These are phyloP conservation scores for Aureobasidium sp. DNA, from an alignment of 2,329 filamentous ascomycete genomes.

Conservation along the genomic window DNA sequence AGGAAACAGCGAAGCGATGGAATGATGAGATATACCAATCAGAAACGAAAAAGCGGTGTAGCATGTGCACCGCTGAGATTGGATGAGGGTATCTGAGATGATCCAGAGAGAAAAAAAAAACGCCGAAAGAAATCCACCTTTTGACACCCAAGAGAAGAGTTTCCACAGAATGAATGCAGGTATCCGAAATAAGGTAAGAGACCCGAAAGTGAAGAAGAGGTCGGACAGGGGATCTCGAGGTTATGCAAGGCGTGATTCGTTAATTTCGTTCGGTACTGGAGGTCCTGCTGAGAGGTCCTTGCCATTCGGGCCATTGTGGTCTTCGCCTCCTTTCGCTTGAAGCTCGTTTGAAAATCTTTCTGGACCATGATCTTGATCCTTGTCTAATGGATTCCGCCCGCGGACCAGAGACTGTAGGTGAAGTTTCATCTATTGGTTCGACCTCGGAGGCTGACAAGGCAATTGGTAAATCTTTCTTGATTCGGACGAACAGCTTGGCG, in stretches of 20 bases:
- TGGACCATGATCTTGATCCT: conserved; percentile 34
- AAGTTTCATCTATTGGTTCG: conserved; percentile 23
- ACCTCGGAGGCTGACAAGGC: conserved; percentile 26
- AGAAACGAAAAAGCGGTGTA: background rate
- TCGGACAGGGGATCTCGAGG: background rate
- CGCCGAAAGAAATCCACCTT: background rate
- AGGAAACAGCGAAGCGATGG: background rate
- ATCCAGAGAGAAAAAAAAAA: background rate
- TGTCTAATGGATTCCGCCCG: conserved; percentile 26
- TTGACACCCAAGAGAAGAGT: background rate
- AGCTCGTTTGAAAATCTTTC: conserved; percentile 38
- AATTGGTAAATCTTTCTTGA: conserved; percentile 52
- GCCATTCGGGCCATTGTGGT: conserved; percentile 19
- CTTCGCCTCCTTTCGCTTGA: conserved; percentile 35
- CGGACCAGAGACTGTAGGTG: conserved; percentile 24
- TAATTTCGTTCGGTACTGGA: conserved; percentile 28
- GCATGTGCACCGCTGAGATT: background rate
- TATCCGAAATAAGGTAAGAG: background rate
- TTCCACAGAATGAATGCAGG: background rate
- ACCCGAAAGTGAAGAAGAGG: background rate
- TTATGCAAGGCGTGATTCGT: background rate
- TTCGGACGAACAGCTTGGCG: conserved; percentile 86
- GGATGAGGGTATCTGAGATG: background rate
- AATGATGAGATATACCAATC: background rate
- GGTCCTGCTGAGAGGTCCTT: conserved; percentile 26